phyloP scores from a whole-genome alignment of 176 grass and related monocot species.

The Raddia guianensis region DNA sequence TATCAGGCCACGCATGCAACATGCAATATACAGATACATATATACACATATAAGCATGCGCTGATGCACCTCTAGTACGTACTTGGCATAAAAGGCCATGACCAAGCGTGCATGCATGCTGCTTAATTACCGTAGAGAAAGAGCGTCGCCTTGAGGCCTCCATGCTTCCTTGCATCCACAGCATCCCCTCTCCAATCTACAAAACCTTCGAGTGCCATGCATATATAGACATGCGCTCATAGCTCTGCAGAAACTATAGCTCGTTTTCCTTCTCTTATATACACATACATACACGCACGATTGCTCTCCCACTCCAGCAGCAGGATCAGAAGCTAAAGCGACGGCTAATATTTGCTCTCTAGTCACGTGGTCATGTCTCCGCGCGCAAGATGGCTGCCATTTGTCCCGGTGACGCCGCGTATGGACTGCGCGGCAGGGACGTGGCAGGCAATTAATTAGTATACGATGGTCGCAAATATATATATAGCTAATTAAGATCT shows the following conservation, averaged over 20 bases:
- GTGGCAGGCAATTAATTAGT: constrained; percentile 4
- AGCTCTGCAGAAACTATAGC: background rate
- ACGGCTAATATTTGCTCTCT: background rate
- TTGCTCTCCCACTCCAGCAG: too few relatives aligned
- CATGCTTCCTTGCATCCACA: constrained; percentile 46
- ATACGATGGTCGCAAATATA: background rate
- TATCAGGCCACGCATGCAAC: background rate
- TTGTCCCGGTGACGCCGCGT: constrained; percentile 32
- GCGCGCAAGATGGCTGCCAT: background rate
- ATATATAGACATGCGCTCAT: background rate
- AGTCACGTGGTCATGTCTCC: background rate
- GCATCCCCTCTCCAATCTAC: constrained; percentile 47
- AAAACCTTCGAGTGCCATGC: constrained; percentile 17
- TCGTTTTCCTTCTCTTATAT: background rate
- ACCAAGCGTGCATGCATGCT: background rate
- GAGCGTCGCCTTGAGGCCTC: constrained; percentile 47
- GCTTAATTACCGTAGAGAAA: constrained; percentile 50
- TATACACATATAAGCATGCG: background rate
- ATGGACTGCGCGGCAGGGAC: constrained; percentile 1
- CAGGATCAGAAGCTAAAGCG: background rate
- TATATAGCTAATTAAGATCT: background rate
- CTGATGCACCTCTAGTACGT: background rate
- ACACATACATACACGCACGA: too few relatives aligned
- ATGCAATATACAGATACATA: background rate
- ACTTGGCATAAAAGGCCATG: too few relatives aligned